These are phyloP conservation scores for Raphidocelis subcapitata DNA, from an alignment of 139 green algal species.

Conservation along the genomic window DNA sequence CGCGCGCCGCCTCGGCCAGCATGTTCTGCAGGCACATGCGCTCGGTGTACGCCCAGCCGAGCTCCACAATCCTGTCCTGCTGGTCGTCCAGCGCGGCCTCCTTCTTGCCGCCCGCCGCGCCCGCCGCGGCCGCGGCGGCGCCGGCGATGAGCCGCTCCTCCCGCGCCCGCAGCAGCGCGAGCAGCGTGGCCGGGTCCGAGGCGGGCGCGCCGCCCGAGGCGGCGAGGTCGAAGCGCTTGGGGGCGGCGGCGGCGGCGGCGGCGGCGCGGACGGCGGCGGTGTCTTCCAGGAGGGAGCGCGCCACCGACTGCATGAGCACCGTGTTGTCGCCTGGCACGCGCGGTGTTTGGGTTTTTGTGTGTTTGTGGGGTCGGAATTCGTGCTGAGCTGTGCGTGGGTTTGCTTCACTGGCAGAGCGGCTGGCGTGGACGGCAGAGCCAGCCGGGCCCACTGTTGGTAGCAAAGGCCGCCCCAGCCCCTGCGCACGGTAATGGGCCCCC, in stretches of 20 bases:
- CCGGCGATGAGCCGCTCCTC: too few species aligned
- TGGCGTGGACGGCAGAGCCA: too few species aligned
- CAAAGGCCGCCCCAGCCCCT: too few species aligned
- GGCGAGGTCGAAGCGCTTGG: constrained; percentile 2
- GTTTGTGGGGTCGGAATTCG: too few species aligned
- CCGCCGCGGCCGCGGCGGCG: constrained; percentile 10
- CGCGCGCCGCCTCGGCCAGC: neutral
- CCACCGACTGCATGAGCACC: constrained; percentile 89
- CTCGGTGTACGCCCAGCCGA: constrained; percentile 83
- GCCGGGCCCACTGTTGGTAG: too few species aligned
- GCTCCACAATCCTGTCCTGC: constrained; percentile 63
- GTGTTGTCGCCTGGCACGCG: too few species aligned
- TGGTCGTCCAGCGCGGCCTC: constrained; percentile 69
- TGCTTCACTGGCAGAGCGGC: too few species aligned
- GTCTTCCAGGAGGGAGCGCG: constrained; percentile 48
- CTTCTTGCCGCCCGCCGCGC: constrained; percentile 21
- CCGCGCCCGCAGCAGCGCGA: constrained; percentile 54
- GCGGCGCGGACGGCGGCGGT: constrained; percentile 5
- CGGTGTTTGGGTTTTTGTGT: too few species aligned
- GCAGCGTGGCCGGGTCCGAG: constrained; percentile 37
- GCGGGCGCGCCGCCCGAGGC: neutral
- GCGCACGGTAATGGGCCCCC: too few species aligned
- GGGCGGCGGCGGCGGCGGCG: neutral
- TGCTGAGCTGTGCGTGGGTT: too few species aligned
- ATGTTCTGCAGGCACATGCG: constrained; percentile 55